These are phyloP conservation scores for Galeopsis tetrahit DNA, from an alignment of 257 asterid species.

Conservation along the genomic window DNA sequence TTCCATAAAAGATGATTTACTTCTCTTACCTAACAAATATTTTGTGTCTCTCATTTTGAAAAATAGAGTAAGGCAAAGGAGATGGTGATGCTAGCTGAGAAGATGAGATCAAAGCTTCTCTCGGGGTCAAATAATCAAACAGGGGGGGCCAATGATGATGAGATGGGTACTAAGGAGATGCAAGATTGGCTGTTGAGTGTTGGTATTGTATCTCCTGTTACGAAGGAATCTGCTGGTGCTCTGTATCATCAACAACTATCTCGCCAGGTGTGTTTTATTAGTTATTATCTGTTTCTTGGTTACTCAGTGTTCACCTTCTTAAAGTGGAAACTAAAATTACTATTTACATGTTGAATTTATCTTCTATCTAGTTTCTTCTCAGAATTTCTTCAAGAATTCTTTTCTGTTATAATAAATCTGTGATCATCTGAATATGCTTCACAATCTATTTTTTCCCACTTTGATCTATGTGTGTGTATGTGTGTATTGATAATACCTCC, in stretches of 20 bases:
- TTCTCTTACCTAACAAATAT: conserved; percentile 13
- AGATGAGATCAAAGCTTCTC: conserved; percentile 91
- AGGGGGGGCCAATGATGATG: conserved; percentile 70
- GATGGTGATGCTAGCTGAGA: conserved; percentile 98
- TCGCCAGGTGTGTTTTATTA: conserved; percentile 70
- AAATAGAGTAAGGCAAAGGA: conserved; percentile 89
- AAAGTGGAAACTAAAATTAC: conserved; percentile 17
- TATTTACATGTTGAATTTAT: neutral
- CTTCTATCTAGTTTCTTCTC: conserved; percentile 16
- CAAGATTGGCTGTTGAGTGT: conserved; percentile 96
- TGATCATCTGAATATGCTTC: conserved; percentile 5
- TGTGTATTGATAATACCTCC: neutral
- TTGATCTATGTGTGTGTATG: too few species aligned
- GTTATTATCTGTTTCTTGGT: conserved; percentile 7
- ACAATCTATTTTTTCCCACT: neutral
- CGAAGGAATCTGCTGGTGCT: conserved; percentile 98
- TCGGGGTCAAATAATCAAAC: conserved; percentile 73
- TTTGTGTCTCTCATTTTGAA: conserved; percentile 25
- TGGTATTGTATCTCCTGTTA: conserved; percentile 96
- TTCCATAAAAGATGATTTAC: conserved; percentile 2
- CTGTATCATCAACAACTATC: conserved; percentile 97
- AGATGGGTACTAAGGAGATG: conserved; percentile 94
- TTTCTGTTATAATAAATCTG: neutral
- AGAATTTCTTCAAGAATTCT: conserved; percentile 1
- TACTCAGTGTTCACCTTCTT: neutral